Percentiles rank a stretch among this genome's conserved stretches.
These are phyloP conservation scores for Tuber indicum DNA, from an alignment of 495 filamentous ascomycete species.

Conservation along the genomic window DNA sequence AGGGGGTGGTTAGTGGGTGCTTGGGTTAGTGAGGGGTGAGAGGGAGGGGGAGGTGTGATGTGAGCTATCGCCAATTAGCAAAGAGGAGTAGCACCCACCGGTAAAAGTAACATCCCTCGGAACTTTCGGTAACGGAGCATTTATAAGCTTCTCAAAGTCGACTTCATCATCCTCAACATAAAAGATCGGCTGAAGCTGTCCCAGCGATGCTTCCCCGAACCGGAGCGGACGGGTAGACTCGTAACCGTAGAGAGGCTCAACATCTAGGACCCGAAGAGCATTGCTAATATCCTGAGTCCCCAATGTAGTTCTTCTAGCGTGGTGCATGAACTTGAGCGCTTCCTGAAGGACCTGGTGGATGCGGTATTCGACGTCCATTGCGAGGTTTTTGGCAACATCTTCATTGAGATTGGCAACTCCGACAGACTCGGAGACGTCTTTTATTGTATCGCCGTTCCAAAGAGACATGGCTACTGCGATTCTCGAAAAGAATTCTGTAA, in stretches of 20 bases:
- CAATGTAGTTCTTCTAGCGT: slow-evolving; percentile 71
- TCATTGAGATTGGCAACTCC: slow-evolving; percentile 72
- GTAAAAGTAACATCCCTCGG: slow-evolving; percentile 90
- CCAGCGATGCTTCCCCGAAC: slow-evolving; percentile 89
- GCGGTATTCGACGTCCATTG: slow-evolving; percentile 91
- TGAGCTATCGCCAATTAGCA: not conserved
- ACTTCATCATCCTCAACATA: slow-evolving; percentile 98
- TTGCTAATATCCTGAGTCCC: slow-evolving; percentile 79
- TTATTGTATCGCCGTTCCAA: slow-evolving; percentile 94
- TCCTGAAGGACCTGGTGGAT: slow-evolving; percentile 87
- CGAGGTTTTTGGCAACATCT: slow-evolving; percentile 73
- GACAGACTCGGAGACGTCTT: slow-evolving; percentile 90
- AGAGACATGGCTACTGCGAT: slow-evolving; percentile 43
- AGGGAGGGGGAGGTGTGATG: not conserved
- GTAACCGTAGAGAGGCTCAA: slow-evolving; percentile 93
- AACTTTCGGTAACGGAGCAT: slow-evolving; percentile 87
- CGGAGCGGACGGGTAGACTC: slow-evolving; percentile 77
- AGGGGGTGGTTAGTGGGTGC: not conserved
- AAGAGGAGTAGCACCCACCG: slow-evolving; percentile 48
- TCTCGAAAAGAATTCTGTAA: not conserved
- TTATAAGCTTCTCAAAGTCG: slow-evolving; percentile 97
- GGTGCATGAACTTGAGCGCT: slow-evolving; percentile 90
- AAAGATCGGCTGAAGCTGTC: slow-evolving; percentile 89
- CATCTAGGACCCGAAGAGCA: slow-evolving; percentile 75
- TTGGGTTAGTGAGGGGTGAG: not conserved